Evolutionary conservation across 1,284 basidiomycete genomes (phyloP).

Genomic region (Cerioporus squamosus): DNA sequence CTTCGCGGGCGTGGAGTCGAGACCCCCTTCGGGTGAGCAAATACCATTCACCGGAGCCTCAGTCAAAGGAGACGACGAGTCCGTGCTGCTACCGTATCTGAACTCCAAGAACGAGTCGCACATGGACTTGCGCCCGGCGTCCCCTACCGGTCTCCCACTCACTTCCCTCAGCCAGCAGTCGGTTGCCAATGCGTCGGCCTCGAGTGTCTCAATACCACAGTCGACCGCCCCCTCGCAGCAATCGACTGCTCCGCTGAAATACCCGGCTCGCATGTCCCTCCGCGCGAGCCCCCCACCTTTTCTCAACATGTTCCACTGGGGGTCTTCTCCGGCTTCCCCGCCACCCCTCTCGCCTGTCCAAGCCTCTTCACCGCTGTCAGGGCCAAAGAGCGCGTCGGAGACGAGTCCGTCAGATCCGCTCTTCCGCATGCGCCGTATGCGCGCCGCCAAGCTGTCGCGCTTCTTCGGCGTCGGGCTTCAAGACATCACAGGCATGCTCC

Average conservation of each 20-base stretch:
- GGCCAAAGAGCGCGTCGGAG: conserved; percentile 1
- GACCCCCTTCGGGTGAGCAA: conserved; percentile 1
- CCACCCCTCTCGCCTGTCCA: conserved; percentile 29
- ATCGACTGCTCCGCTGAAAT: conserved; percentile 11
- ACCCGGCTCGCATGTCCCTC: conserved; percentile 11
- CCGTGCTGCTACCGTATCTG: conserved; percentile 1
- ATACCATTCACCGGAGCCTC: conserved; percentile 3
- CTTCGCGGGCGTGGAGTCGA: conserved; percentile 14
- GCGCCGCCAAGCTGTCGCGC: conserved; percentile 56
- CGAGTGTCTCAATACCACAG: conserved; percentile 16
- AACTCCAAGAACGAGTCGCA: conserved; percentile 1
- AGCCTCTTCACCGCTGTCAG: conserved; percentile 7
- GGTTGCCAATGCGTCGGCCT: conserved; percentile 13
- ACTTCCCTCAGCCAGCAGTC: conserved; percentile 20
- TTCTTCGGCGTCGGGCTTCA: conserved; percentile 64
- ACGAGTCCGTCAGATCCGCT: conserved; percentile 9
- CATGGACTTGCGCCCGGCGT: conserved; percentile 1
- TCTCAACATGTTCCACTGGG: conserved; percentile 16
- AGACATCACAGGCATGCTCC: conserved; percentile 41
- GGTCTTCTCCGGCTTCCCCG: conserved; percentile 10
- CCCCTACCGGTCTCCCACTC: conserved; percentile 4
- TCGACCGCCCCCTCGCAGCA: conserved; percentile 8
- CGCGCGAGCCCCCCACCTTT: conserved; percentile 12
- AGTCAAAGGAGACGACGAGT: not conserved
- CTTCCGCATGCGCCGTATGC: conserved; percentile 49